A percentile compares a stretch with the other conserved stretches of the same genome.
Conservation (phyloP, 2,329 filamentous ascomycete genomes). For the Arthrobotrys megalospora region DNA sequence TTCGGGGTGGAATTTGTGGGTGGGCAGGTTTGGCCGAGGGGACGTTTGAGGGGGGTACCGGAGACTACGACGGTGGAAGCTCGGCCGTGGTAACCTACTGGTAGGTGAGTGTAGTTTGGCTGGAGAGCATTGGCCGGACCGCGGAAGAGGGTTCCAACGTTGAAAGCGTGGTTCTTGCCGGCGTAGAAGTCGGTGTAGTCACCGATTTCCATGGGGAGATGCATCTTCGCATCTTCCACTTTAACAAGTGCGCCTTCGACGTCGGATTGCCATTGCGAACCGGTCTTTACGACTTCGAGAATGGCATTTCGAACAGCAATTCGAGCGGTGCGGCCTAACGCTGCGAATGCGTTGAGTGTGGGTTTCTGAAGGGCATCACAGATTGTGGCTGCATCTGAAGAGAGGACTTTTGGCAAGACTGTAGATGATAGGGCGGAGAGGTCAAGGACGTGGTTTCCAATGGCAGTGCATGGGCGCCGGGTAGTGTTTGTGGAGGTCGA, state of each 20-base stretch:
- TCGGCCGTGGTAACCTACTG: conserved; percentile 85
- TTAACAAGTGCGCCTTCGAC: conserved; percentile 73
- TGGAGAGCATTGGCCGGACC: conserved; percentile 81
- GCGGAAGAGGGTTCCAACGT: conserved; percentile 79
- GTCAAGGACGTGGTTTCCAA: conserved; percentile 81
- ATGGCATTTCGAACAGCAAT: conserved; percentile 52
- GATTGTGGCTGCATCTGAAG: conserved; percentile 14
- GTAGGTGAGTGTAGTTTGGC: conserved; percentile 85
- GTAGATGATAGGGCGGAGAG: conserved; percentile 73
- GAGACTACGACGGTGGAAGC: conserved; percentile 82
- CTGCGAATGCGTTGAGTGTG: conserved; percentile 81
- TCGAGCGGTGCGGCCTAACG: conserved; percentile 76
- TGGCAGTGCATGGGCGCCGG: conserved; percentile 78
- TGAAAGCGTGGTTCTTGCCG: conserved; percentile 81
- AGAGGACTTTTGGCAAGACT: conserved; percentile 24
- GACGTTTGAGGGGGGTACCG: conserved; percentile 80
- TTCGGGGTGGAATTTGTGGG: conserved; percentile 74
- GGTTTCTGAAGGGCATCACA: conserved; percentile 71
- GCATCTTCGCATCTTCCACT: conserved; percentile 74
- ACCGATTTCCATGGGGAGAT: conserved; percentile 82
- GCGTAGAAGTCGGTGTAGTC: conserved; percentile 92
- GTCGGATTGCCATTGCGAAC: conserved; percentile 34
- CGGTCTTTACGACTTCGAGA: conserved; percentile 40
- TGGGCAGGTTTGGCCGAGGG: conserved; percentile 82
- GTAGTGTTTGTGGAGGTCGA: conserved; percentile 73